Evolutionary conservation across 441 rosid genomes (phyloP), one percentile per base, ranked within the genome.

Genomic region (Erysimum cheiri): DNA sequence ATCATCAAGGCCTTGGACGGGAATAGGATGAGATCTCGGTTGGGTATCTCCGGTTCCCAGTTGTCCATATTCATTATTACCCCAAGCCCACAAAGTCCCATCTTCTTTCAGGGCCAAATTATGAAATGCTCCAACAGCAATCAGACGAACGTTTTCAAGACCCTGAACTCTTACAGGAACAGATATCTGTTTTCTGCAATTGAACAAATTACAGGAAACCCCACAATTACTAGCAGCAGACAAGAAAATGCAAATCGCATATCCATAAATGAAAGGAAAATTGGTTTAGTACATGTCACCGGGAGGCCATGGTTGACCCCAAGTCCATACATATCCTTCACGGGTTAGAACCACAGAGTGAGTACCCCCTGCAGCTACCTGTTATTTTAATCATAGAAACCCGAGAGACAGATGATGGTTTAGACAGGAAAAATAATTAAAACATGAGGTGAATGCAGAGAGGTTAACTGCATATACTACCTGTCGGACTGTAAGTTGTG

Each of bases 221-320:
- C 14, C 58, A 61, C 0, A 35, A 4, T 69, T 28, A 66, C 64
- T 52, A 65, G 32, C 46, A 52, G 15, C 41, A 47, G 66, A 13
- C 63, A 24, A 72, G 28, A 56, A 52, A 43, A 48, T 36, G 22
- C 24, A 37, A 29, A 58, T 28, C 49, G n/a, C 15, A 57, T 22
- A 60, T 19, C 40, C 32, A 28, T 46, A 8, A 54, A 52, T 26
- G 46, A 71, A 26, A 37, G 62, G 53, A 70, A 48, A 15, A 15
- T 19, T 49, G 32, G 59, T 69, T 29, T 47, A 56, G 31, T 88
- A 95, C 99, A 92, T 95, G 96, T 95, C 99, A 55, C 98, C 98
- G n/a, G 99, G 99, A 78, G 99, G 99, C 99, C 99, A 95, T 24
- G 99, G 99, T 68, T 92, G 99, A 80, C 99, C 99, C 99, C 98